phyloP scores from a whole-genome alignment of 208 protist genomes.

The Leishmania aethiopica region DNA sequence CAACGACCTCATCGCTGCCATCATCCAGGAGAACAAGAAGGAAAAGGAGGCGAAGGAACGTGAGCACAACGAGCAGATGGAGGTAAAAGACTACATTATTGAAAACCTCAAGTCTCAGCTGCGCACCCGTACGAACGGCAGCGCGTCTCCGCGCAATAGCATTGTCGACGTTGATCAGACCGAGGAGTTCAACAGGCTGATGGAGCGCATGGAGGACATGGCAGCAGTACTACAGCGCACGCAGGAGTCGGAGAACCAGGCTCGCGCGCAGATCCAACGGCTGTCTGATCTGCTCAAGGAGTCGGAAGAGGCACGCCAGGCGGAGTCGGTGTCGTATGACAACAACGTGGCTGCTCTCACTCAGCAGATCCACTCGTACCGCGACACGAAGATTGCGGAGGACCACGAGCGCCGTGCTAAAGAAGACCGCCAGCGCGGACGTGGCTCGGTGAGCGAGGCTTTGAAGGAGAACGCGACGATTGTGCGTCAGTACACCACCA shows the following conservation, averaged over 20 bases:
- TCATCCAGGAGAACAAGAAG: constrained; percentile 85
- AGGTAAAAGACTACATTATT: constrained; percentile 81
- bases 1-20: constrained; percentile 83
- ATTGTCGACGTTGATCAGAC: constrained; percentile 46
- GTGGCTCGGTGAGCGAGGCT: constrained; percentile 31
- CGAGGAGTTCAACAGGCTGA: constrained; percentile 69
- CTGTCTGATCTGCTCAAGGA: constrained; percentile 65
- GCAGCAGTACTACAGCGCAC: constrained; percentile 63
- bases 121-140: constrained; percentile 48
- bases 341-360: constrained; percentile 65
- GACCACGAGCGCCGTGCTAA: constrained; percentile 59
- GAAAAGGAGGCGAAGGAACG: constrained; percentile 88
- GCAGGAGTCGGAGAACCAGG: constrained; percentile 73
- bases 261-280: constrained; percentile 56
- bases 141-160: constrained; percentile 33
- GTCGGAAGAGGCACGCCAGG: constrained; percentile 67
- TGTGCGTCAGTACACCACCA: constrained; percentile 76
- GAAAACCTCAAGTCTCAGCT: constrained; percentile 75
- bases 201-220: constrained; percentile 84
- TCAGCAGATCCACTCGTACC: constrained; percentile 64
- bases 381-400: constrained; percentile 68
- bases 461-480: constrained; percentile 75
- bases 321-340: constrained; percentile 72
- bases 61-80: constrained; percentile 79
- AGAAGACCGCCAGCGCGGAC: constrained; percentile 33